Evolutionary conservation across 176 grass and related monocot species (phyloP).

Genomic region (Musa itinerans): DNA sequence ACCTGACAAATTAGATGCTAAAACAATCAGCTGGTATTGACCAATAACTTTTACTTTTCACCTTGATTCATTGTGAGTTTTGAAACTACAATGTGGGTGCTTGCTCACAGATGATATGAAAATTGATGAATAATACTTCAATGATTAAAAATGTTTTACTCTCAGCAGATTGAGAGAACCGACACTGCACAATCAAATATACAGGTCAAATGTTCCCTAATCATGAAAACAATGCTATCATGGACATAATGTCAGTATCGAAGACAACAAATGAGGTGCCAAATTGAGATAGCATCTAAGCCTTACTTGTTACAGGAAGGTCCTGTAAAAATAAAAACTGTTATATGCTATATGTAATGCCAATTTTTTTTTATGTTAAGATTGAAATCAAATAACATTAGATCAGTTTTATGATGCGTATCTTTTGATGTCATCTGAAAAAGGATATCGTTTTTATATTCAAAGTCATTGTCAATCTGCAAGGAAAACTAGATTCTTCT

Average conservation of each 20-base stretch:
- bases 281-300: constrained; percentile 9
- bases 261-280: neutral
- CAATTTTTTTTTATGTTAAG: no score
- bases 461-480: no score
- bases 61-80: neutral
- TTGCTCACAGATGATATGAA: neutral
- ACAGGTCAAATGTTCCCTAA: neutral
- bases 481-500: no score
- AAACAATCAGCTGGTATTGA: neutral
- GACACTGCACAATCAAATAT: neutral
- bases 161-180: no score
- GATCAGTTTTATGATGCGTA: no score
- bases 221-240: neutral
- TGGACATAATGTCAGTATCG: neutral
- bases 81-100: neutral
- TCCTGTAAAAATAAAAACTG: no score
- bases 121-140: no score
- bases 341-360: no score
- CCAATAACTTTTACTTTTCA: neutral
- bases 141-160: no score
- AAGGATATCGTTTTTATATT: no score
- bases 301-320: constrained; percentile 93
- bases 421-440: no score
- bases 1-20: neutral
- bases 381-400: no score